Conservation (phyloP, 768 basidiomycete genomes). For the Mrakia hoshinonis region DNA sequence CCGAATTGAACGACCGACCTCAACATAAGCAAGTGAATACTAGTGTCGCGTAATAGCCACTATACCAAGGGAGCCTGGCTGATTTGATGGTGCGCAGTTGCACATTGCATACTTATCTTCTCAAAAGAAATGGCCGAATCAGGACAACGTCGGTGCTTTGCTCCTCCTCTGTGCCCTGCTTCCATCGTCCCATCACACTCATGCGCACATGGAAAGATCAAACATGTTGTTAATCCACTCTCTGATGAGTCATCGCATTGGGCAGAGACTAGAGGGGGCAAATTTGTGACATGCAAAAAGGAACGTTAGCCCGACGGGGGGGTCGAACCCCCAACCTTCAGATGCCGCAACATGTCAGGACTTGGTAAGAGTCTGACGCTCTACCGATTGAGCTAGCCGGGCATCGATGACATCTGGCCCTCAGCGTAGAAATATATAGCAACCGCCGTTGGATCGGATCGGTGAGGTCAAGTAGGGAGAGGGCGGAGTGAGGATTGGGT, state of each 20-base stretch:
- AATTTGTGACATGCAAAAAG: not conserved
- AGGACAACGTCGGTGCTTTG: no score
- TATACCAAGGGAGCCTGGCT: no score
- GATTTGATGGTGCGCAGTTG: not conserved
- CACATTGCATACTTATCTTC: not conserved
- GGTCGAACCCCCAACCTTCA: conserved; percentile 22
- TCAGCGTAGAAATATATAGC: not conserved
- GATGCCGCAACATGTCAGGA: not conserved
- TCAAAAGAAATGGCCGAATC: no score
- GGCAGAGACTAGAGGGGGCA: not conserved
- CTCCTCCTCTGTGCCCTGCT: no score
- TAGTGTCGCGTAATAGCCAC: no score
- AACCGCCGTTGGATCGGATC: no score
- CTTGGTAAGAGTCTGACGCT: conserved; percentile 18
- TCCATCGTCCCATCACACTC: no score
- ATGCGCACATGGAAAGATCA: no score
- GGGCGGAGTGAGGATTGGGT: no score
- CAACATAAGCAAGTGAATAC: not conserved
- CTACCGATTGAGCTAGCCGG: conserved; percentile 21
- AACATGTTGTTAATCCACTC: not conserved
- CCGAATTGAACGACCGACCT: not conserved
- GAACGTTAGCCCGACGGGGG: conserved; percentile 16
- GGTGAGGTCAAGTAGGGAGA: no score
- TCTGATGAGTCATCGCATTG: not conserved
- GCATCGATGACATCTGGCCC: not conserved